Conservation (phyloP, 192 early-diverging fungal species). For the Mortierella antarctica region DNA sequence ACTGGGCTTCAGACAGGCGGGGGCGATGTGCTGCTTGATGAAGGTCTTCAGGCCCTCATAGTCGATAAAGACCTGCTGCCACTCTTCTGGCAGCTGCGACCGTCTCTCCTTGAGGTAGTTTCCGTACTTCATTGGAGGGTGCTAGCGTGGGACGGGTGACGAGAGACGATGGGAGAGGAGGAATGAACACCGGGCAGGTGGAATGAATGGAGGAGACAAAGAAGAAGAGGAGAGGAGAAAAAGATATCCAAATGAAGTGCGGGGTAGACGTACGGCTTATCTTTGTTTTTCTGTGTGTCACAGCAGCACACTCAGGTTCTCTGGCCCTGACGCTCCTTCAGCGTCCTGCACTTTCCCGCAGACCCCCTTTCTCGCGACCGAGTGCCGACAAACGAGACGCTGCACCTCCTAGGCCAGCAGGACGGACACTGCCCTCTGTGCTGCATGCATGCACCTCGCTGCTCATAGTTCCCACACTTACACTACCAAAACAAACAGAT, state of each 20-base stretch:
- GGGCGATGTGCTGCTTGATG: constrained; percentile 71
- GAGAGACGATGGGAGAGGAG: background rate
- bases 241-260: background rate
- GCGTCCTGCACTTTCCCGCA: too few species aligned
- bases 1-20: constrained; percentile 62
- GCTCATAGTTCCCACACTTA: too few species aligned
- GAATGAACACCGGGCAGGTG: background rate
- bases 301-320: too few species aligned
- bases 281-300: background rate
- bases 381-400: too few species aligned
- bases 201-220: background rate
- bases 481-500: too few species aligned
- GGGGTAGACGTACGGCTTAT: background rate
- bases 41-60: constrained; percentile 75
- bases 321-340: too few species aligned
- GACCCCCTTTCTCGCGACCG: too few species aligned
- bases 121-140: constrained; percentile 75
- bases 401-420: too few species aligned
- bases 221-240: background rate
- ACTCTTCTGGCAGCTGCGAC: constrained; percentile 69
- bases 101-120: constrained; percentile 74
- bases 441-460: too few species aligned
- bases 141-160: too few species aligned
- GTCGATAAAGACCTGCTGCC: constrained; percentile 76
- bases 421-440: too few species aligned